Evolutionary conservation across 2,329 filamentous ascomycete genomes (phyloP).

Genomic region (Leptographium flavum): DNA sequence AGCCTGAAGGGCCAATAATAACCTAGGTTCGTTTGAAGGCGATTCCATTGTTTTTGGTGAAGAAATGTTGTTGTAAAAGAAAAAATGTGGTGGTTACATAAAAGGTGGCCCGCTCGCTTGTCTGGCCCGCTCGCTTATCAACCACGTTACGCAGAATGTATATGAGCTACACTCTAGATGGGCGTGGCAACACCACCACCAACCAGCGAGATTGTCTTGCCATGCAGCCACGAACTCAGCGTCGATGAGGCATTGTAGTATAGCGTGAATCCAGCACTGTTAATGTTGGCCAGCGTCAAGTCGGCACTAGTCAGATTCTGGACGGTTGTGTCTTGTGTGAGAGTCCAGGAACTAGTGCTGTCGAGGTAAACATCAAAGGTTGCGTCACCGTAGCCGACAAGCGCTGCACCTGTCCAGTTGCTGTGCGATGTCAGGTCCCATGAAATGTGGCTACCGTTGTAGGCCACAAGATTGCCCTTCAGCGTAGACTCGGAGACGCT

Average conservation of each 20-base stretch:
- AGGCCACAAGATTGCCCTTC: conserved; percentile 3
- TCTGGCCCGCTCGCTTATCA: no score
- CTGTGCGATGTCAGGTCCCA: conserved; percentile 1
- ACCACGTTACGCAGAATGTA: no score
- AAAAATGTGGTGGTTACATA: no score
- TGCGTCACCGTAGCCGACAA: background rate
- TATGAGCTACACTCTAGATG: no score
- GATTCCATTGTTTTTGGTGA: no score
- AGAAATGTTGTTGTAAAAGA: no score
- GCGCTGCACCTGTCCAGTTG: conserved; percentile 1
- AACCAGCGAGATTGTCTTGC: no score
- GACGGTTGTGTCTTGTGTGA: background rate
- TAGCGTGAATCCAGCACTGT: conserved; percentile 1
- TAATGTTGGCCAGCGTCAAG: background rate
- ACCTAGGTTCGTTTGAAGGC: no score
- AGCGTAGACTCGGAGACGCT: background rate
- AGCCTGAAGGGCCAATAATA: no score
- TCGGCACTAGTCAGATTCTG: conserved; percentile 3
- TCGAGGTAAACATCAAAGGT: conserved; percentile 2
- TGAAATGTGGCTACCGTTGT: conserved; percentile 4
- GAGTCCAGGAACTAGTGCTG: background rate
- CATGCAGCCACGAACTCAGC: no score
- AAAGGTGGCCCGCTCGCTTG: no score
- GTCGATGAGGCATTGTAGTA: conserved; percentile 4
- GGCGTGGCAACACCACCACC: no score